Evolutionary conservation across 148 eudicot genomes (phyloP), one percentile per base, ranked within the genome.

Genomic region (Nyssa sinensis): DNA sequence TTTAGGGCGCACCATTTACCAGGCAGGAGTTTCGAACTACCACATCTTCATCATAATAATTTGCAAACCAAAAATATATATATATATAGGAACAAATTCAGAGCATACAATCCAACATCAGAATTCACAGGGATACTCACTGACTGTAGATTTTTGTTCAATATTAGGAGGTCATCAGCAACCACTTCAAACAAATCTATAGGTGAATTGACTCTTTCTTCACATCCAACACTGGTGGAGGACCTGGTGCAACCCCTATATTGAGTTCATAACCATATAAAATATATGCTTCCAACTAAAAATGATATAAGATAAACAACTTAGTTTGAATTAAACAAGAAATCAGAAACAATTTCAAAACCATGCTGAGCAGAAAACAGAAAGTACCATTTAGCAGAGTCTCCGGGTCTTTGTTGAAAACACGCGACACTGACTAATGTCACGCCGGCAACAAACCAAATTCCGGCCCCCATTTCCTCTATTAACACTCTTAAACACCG

Each of bases 131-230:
- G 35, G 33, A 31, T 21, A 75, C 91, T 90, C 79, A 93, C 97
- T 29, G 87, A 85, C 77, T 85, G 88, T 47, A 93, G 77, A 81
- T 93, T 93, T 76, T 90, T 93, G 85, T 93, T 90, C 73, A 93
- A 79, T 34, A 85, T 84, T 29, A 70, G 79, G 5, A 93, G 91
- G 67, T 93, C 95, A 62, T 93, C 97, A 80, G 93, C 83, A 83
- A 93, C 95, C 61, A 87, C 87, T 84, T 93, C 93, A 83, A 93
- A 90, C 75, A 93, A 71, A 79, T 82, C 80, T 17, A 84, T 57
- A 62, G 86, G 16, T 23, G 88, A 82, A 70, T 85, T 75, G 24
- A 68, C 57, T 79, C 88, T 74, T 79, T 80, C 69, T 85, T 86
- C 75, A 80, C 84, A 57, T 86, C 89, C 70, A 90, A 66, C 58